Evolutionary conservation across 2,329 filamentous ascomycete genomes (phyloP), one percentile per base, ranked within the genome.

Genomic region (Scedosporium boydii): DNA sequence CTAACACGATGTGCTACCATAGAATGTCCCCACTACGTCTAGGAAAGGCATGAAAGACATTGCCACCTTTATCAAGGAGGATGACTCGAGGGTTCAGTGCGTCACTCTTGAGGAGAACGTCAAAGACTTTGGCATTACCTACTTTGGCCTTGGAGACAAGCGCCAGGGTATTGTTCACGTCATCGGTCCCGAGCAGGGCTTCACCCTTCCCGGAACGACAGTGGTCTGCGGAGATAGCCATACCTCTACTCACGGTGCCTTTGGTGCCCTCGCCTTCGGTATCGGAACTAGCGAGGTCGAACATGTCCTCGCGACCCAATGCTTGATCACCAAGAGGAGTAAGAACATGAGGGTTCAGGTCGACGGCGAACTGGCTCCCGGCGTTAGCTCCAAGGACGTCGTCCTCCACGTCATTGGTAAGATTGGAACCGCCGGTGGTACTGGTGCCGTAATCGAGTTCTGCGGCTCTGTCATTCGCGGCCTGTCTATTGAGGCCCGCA

Each of bases 271-370:
- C 65, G 95, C 95, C 48, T 96, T 96, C 72, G 95, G 95, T 75
- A 99, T 99, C 72, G 95, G 95, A 69, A 99, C 95, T 65, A 96
- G 91, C 73, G 95, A 99, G 79, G 95, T 98, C 68, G 95, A 99
- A 83, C 93, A 99, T 77, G 95, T 99, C 66, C 84, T 99, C 63
- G 95, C 95, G 60, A 98, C 95, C 14, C 95, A 98, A 77, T 96
- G 92, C 64, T 81, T 99, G 67, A 92, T 97, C 74, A 96, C 93
- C 66, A 91, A 91, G 79, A 85, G 92, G 72, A 96, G 91, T 78
- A 98, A 97, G 81, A 98, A 99, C 82, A 98, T 99, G 93, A 89
- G 91, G 71, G 88, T 99, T 70, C 90, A 96, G 77, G 90, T 98
- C 65, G 91, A 98, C 68, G 95, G 95, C 61, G 87, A 93, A 75